phyloP scores from a whole-genome alignment of 2,329 filamentous ascomycete species.

The Trichophyton mentagrophytes region DNA sequence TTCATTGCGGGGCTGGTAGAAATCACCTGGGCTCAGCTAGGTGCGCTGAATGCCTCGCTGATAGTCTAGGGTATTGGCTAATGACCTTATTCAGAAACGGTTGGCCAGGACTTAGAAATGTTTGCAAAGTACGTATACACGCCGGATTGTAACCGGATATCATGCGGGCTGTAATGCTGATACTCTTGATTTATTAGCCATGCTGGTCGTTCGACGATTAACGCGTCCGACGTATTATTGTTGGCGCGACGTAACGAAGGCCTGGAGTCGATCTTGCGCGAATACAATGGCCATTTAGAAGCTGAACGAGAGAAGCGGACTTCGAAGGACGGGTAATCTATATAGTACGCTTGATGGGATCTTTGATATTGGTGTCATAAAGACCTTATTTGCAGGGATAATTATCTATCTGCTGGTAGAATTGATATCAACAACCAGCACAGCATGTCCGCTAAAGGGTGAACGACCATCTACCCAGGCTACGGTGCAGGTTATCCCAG shows the following conservation, averaged over 20 bases:
- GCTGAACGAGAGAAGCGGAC: background rate
- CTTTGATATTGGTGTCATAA: no score
- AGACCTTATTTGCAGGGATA: no score
- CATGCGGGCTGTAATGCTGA: background rate
- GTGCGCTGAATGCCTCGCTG: slow-evolving; percentile 35
- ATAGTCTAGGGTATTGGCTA: background rate
- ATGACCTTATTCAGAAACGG: slow-evolving; percentile 32
- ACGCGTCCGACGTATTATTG: slow-evolving; percentile 75
- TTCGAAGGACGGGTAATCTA: background rate
- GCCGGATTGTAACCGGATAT: background rate
- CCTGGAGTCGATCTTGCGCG: slow-evolving; percentile 56
- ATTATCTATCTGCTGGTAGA: no score
- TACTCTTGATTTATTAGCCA: slow-evolving; percentile 43
- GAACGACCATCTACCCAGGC: no score
- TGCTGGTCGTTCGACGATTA: slow-evolving; percentile 66
- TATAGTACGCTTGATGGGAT: background rate
- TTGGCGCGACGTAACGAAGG: slow-evolving; percentile 79
- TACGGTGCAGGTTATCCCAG: no score
- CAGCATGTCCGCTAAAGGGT: no score
- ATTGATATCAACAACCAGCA: no score
- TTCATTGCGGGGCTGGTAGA: slow-evolving; percentile 80
- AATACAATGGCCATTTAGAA: slow-evolving; percentile 23
- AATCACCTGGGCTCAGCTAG: slow-evolving; percentile 75
- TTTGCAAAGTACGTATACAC: slow-evolving; percentile 41
- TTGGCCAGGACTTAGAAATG: slow-evolving; percentile 49